Base-by-base conservation (phyloP, 2,329 filamentous ascomycete genomes). In the Cytospora schulzeri region DNA sequence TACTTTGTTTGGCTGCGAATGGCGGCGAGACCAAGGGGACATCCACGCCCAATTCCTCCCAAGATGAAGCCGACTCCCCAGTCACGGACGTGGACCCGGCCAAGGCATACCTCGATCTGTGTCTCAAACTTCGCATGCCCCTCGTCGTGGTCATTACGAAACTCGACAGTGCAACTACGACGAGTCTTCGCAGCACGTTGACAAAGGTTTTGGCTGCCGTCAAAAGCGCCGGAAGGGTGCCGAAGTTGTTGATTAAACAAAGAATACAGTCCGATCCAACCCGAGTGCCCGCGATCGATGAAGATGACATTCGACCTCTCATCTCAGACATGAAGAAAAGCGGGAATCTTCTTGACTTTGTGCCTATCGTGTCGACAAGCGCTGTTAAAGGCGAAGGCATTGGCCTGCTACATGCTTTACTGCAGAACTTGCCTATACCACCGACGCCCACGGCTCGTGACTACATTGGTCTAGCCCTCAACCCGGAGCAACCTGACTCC, bases 341-440 rank as follows among this genome's bases (percentile, higher is more conserved):
- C 28, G 77, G 75, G 0, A 75, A 78, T 57, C 71, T 81, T 22
- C 75, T 80, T 67, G 72, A 77, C 69, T 80, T 86, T 38, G 90
- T 98, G 1, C 95, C 95, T 0, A 93, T 99, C 57, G 78, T 97
- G 1, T 82, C 98, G 64, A 94, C 93, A 4, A 97, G 93, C 72
- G 88, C 93, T 4, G 88, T 97, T 2, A 92, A 90, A 69, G 95
- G 94, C 0, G 88, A 84, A 15, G 94, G 95, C 0, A 90, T 98
- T 62, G 88, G 88, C 6, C 85, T 91, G 62, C 75, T 97, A 26
- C 95, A 98, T 77, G 91, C 92, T 22, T 82, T 98, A 24, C 80
- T 99, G 15, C 85, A 88, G 64, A 85, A 84, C 62, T 80, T 99
- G 50, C 93, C 93, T 0, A 81, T 94, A 26, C 89, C 89, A 8